Evolutionary conservation across 371 early-diverging fungal genomes (phyloP).

Genomic region (Actinomortierella wolfii): DNA sequence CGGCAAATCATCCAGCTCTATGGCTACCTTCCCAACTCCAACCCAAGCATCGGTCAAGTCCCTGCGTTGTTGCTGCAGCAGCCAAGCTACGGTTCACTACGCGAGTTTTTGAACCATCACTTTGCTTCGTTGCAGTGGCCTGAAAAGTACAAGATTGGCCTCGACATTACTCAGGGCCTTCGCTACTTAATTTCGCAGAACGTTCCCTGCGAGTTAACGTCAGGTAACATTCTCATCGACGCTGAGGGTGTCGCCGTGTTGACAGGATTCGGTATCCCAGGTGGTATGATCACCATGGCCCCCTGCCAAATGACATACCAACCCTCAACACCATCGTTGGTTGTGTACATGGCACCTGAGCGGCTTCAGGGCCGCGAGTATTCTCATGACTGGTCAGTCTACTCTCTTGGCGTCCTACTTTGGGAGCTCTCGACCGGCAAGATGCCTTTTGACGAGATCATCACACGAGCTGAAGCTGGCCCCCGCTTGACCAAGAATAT

Average conservation of each 20-base stretch:
- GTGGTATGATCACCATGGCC: slow-evolving; percentile 31
- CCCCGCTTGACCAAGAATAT: slow-evolving; percentile 37
- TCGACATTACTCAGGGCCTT: slow-evolving; percentile 41
- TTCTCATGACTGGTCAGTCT: slow-evolving; percentile 37
- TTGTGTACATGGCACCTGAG: slow-evolving; percentile 42
- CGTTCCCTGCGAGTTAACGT: slow-evolving; percentile 33
- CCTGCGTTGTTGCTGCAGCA: slow-evolving; percentile 42
- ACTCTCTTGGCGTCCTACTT: slow-evolving; percentile 34
- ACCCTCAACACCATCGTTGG: slow-evolving; percentile 13
- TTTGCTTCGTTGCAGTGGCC: slow-evolving; percentile 45
- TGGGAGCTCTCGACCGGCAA: slow-evolving; percentile 43
- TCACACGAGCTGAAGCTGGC: slow-evolving; percentile 37
- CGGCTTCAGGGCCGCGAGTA: slow-evolving; percentile 16
- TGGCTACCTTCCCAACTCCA: slow-evolving; percentile 36
- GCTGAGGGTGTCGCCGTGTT: slow-evolving; percentile 37
- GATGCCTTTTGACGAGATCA: slow-evolving; percentile 41
- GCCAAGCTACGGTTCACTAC: slow-evolving; percentile 39
- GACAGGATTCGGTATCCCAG: slow-evolving; percentile 40
- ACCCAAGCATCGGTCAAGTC: slow-evolving; percentile 15
- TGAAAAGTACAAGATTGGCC: slow-evolving; percentile 40
- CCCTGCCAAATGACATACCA: slow-evolving; percentile 45
- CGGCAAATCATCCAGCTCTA: slow-evolving; percentile 43
- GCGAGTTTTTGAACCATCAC: slow-evolving; percentile 42
- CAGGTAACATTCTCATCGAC: slow-evolving; percentile 42
- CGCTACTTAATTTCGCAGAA: slow-evolving; percentile 32